Evolutionary conservation across 495 filamentous ascomycete species (phyloP), one percentile per base, ranked within the genome.

Genomic region (Cenococcum geophilum): DNA sequence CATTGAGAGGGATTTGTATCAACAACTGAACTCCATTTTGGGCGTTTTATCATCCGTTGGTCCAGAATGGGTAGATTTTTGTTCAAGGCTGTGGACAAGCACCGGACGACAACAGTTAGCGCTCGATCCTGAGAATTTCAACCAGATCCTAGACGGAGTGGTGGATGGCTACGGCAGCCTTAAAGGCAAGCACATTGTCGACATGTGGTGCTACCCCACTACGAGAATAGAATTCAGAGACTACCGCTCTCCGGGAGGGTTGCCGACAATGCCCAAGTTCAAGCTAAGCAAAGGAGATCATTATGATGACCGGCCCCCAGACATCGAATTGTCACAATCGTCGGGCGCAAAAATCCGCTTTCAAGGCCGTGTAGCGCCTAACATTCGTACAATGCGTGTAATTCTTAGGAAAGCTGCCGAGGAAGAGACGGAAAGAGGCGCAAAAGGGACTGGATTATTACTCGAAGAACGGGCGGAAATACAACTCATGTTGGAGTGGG

Each of bases 81-180:
- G 62, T 36, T 62, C 55, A 8, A 54, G 62, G 21, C 64, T 68
- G 21, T 40, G 64, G 20, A 43, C 55, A 20, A 48, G 43, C 27
- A 53, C 55, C 20, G 35, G 47, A 4, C 54, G 58, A 10, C 59
- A 68, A 32, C 14, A 14, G 5, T 48, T 65, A 5, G 43, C 42
- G 11, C 49, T 68, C 11, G 51, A 58, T 4, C 59, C 63, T 14
- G 11, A 34, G n/a, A 32, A 66, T 23, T 69, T 69, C 66, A 69
- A 69, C 45, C 23, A 32, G 10, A 34, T 69, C 0, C 57, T 69
- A 1, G 54, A 36, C 4, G 66, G 66, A 18, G 57, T 66, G 18
- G 50, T 66, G 14, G 60, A 63, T 16, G 60, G 63, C 10, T 65
- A 60, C 48, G 66, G 66, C 14, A 66, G 63, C 42, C 9, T 36